phyloP scores from a whole-genome alignment of 2,329 filamentous ascomycete genomes.

The Colletotrichum salicis region DNA sequence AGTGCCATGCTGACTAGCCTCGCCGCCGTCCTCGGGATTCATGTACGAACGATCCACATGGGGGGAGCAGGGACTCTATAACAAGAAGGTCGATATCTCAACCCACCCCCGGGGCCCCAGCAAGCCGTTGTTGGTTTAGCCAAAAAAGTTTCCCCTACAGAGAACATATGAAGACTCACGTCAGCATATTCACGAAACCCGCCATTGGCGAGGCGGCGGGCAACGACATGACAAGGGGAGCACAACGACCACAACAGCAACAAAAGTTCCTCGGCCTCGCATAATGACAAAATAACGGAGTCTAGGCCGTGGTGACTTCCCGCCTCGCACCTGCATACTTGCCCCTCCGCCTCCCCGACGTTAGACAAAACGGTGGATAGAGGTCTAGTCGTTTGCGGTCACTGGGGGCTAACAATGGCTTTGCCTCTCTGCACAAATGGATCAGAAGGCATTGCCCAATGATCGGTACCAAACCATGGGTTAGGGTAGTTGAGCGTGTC shows the following conservation, averaged over 20 bases:
- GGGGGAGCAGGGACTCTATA: background rate
- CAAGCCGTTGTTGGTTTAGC: background rate
- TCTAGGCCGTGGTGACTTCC: background rate
- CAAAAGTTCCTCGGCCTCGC: background rate
- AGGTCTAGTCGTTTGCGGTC: too few relatives aligned
- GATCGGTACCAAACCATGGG: background rate
- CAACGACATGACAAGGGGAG: background rate
- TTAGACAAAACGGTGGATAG: background rate
- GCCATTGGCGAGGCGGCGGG: background rate
- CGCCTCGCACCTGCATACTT: background rate
- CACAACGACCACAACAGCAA: background rate
- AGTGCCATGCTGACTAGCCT: background rate
- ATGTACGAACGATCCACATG: background rate
- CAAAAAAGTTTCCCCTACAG: background rate
- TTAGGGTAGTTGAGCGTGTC: conserved; percentile 10
- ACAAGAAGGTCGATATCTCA: background rate
- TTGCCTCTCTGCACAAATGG: background rate
- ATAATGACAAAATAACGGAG: background rate
- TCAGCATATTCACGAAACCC: background rate
- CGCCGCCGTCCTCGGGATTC: too few relatives aligned
- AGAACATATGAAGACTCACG: background rate
- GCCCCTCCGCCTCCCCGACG: too few relatives aligned
- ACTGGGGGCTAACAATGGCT: background rate
- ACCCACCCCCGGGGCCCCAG: background rate
- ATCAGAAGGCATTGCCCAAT: background rate